Conservation (phyloP, 805 yeast genomes). For the Candida caryicola region DNA sequence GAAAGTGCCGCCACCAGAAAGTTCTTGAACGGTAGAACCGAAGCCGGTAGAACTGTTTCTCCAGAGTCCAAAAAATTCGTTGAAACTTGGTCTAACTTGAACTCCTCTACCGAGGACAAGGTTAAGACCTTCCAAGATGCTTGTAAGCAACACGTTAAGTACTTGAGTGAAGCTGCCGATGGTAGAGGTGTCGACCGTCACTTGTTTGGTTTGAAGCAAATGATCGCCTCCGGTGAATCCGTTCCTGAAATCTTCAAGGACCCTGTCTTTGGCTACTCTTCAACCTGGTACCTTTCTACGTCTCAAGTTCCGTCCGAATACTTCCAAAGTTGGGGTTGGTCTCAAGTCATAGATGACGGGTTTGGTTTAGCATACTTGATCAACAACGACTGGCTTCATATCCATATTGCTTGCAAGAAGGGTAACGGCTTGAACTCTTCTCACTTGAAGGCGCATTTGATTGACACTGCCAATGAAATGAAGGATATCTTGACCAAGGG, state of each 20-base stretch:
- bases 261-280: conserved; percentile 71
- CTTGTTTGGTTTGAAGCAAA: conserved; percentile 79
- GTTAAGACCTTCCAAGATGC: conserved; percentile 70
- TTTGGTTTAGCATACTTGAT: conserved; percentile 93
- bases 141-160: conserved; percentile 66
- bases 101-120: conserved; percentile 52
- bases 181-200: conserved; percentile 95
- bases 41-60: conserved; percentile 85
- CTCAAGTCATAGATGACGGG: conserved; percentile 92
- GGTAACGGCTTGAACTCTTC: conserved; percentile 56
- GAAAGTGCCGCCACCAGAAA: conserved; percentile 94
- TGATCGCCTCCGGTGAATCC: conserved; percentile 55
- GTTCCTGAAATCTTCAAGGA: conserved; percentile 71
- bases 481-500: conserved; percentile 54
- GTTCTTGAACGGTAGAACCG: conserved; percentile 88
- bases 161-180: conserved; percentile 71
- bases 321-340: conserved; percentile 93
- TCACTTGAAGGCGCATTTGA: conserved; percentile 62
- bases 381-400: conserved; percentile 78
- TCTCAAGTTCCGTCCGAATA: conserved; percentile 80
- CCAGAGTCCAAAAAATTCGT: conserved; percentile 68
- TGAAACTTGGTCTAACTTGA: conserved; percentile 63
- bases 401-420: conserved; percentile 76
- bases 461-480: conserved; percentile 79
- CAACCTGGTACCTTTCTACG: conserved; percentile 83